Conservation (phyloP, 768 basidiomycete species). For the Infundibulicybe gibba region DNA sequence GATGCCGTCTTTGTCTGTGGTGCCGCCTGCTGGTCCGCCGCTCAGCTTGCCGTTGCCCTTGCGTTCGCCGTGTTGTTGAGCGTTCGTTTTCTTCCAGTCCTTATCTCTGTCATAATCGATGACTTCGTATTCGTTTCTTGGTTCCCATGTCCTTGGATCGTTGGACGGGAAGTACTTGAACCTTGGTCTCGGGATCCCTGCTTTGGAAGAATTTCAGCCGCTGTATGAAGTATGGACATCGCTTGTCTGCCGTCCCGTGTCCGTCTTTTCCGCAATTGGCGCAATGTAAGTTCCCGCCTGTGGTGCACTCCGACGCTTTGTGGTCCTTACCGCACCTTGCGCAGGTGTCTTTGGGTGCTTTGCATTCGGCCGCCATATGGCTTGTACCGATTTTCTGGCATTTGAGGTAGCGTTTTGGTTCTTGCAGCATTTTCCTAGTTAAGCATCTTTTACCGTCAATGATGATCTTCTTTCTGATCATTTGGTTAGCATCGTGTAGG, state of each 20-base stretch:
- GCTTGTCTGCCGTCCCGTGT: slow-evolving; percentile 18
- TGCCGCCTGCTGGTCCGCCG: neutral
- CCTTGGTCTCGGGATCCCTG: slow-evolving; percentile 5
- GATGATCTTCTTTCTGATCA: slow-evolving; percentile 6
- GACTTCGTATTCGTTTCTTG: neutral
- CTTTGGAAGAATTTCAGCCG: slow-evolving; percentile 2
- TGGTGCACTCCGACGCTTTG: slow-evolving; percentile 11
- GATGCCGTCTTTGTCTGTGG: neutral
- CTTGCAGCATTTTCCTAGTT: slow-evolving; percentile 8
- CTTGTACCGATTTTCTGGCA: slow-evolving; percentile 9
- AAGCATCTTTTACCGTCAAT: slow-evolving; percentile 9
- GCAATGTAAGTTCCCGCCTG: slow-evolving; percentile 7
- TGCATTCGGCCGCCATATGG: slow-evolving; percentile 14
- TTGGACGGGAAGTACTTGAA: slow-evolving; percentile 10
- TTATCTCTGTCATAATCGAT: neutral
- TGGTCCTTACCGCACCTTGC: slow-evolving; percentile 11
- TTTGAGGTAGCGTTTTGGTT: slow-evolving; percentile 11
- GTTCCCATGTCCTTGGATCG: slow-evolving; percentile 7
- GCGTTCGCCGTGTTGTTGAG: neutral
- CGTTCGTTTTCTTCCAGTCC: neutral
- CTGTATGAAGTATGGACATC: slow-evolving; percentile 15
- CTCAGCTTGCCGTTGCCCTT: neutral
- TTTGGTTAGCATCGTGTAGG: slow-evolving; percentile 8
- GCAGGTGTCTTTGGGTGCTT: slow-evolving; percentile 3
- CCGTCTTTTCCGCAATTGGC: slow-evolving; percentile 17